phyloP scores from a whole-genome alignment of 441 rosid genomes.

The Syzygium syzygioides region DNA sequence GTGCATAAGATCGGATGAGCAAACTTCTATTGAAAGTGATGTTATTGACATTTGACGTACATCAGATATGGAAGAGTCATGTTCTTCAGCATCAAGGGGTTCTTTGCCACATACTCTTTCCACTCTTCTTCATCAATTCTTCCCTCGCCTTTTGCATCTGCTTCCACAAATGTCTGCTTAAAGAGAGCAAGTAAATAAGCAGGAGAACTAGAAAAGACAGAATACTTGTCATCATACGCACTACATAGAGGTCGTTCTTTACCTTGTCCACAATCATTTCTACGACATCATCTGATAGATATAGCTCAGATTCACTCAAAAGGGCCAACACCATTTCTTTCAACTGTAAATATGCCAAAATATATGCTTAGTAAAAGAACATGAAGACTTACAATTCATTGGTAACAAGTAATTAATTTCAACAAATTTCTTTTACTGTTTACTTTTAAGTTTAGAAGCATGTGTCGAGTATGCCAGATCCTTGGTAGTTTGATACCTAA shows the following conservation, averaged over 20 bases:
- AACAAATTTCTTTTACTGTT: neutral
- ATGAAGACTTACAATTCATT: neutral
- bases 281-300: conserved; percentile 13
- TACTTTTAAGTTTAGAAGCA: neutral
- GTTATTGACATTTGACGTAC: neutral
- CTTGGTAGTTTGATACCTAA: neutral
- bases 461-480: neutral
- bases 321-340: conserved; percentile 26
- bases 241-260: neutral
- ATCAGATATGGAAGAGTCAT: conserved; percentile 24
- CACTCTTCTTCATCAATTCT: conserved; percentile 26
- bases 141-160: conserved; percentile 18
- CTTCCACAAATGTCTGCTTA: conserved; percentile 20
- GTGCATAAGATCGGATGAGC: neutral
- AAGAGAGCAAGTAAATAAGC: neutral
- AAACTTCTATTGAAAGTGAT: neutral
- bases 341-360: conserved; percentile 3
- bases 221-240: neutral
- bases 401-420: neutral
- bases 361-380: neutral
- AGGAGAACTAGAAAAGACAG: neutral
- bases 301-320: conserved; percentile 15
- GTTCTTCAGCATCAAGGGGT: conserved; percentile 20
- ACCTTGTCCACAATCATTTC: conserved; percentile 21
- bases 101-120: conserved; percentile 16